Evolutionary conservation across 768 basidiomycete genomes (phyloP), one percentile per base, ranked within the genome.

Genomic region (Suillus subluteus): DNA sequence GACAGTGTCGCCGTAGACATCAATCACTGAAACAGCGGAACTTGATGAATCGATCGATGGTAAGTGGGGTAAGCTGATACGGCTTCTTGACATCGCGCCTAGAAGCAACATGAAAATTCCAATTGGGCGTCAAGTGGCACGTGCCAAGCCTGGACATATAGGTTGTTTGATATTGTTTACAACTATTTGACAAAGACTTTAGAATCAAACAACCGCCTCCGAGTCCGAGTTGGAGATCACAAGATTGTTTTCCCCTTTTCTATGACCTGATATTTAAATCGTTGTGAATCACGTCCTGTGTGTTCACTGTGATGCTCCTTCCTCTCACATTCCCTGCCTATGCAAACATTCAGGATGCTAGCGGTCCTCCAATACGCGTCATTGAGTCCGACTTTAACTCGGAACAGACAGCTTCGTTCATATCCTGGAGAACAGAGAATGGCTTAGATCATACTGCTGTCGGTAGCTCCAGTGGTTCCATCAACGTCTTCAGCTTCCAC

Each of bases 141-240:
- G 16, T 30, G 52, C 26, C 26, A 30, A 30, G 52, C 16, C 15
- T 23, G 12, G 3, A 15, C 13, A 15, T 58, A 16, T 16, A 16
- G 6, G 23, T 59, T 38, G 38, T 40, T 59, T 40, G 9, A 12
- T 13, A n/a, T 13, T 61, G 3, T 43, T 61, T 61, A 32, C 26
- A 12, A 2, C 66, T 76, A 62, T 76, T 76, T 76, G 70, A 70
- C 76, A 69, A 72, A n/a, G 18, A 66, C 75, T 59, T 76, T 66
- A 18, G 66, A 72, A 76, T 63, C 62, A 78, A 76, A 76, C 75
- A 76, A 70, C 71, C 76, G 21, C 67, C 41, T 55, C 65, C 21
- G 68, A 21, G 1, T 55, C 65, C 21, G 68, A 21, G 1, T 50
- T 68, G 72, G 7, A 40, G 58, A 18, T 40, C 16, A 30, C 2